phyloP scores from a whole-genome alignment of 1,284 basidiomycete species.

The Sporisorium exsertum region DNA sequence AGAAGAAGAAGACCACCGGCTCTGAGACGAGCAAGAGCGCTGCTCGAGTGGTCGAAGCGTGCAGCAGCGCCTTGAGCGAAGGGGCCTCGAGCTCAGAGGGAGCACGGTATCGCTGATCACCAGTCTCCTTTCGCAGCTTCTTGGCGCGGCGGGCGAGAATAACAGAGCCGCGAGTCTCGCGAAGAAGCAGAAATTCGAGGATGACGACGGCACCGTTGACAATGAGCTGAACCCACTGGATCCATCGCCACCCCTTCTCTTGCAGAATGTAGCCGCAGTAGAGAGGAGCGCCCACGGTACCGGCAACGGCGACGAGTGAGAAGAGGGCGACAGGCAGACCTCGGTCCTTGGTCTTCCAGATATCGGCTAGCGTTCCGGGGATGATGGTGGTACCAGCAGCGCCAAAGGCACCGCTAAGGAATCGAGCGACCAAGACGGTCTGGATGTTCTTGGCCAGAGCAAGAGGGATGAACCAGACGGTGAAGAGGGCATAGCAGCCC shows the following conservation, averaged over 20 bases:
- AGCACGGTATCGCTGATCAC: conserved; percentile 65
- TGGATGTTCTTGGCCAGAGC: conserved; percentile 67
- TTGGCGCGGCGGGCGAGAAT: conserved; percentile 64
- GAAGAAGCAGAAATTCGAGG: conserved; percentile 64
- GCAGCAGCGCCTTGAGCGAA: conserved; percentile 64
- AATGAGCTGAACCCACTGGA: conserved; percentile 67
- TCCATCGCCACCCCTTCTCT: conserved; percentile 68
- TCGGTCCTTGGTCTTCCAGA: conserved; percentile 66
- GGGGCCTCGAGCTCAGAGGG: conserved; percentile 68
- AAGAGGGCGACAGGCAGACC: conserved; percentile 66
- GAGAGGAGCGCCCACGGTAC: conserved; percentile 60
- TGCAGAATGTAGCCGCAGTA: conserved; percentile 66
- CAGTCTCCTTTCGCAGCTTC: conserved; percentile 66
- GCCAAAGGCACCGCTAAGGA: conserved; percentile 67
- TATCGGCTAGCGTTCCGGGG: conserved; percentile 54
- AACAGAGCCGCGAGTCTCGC: conserved; percentile 68
- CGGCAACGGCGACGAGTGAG: conserved; percentile 67
- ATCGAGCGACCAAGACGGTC: conserved; percentile 63
- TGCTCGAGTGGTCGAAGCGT: conserved; percentile 64
- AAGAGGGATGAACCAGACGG: conserved; percentile 64
- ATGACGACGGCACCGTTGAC: conserved; percentile 64
- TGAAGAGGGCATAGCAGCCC: conserved; percentile 65
- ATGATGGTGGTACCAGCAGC: conserved; percentile 64
- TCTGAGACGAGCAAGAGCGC: conserved; percentile 65
- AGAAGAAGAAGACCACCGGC: conserved; percentile 67